These are phyloP conservation scores for Papiliotrema terrestris DNA, from an alignment of 1,284 basidiomycete species.

Conservation along the genomic window DNA sequence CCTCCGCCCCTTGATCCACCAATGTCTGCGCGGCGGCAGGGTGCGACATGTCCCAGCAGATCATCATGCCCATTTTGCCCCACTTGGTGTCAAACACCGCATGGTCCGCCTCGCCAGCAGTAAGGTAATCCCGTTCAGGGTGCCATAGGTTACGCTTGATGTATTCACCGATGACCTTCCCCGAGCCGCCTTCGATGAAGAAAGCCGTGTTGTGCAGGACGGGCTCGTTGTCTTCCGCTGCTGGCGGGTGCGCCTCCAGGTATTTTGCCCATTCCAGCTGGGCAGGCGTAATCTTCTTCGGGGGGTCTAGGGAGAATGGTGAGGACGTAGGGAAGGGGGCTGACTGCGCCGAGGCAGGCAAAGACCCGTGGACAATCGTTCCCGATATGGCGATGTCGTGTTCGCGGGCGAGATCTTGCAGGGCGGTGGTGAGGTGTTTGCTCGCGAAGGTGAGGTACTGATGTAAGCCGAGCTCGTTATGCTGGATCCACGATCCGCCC, in stretches of 20 bases:
- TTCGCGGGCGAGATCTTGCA: conserved; percentile 26
- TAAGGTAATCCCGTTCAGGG: conserved; percentile 46
- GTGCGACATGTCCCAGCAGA: conserved; percentile 50
- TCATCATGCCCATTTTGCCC: conserved; percentile 44
- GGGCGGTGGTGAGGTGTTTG: conserved; percentile 21
- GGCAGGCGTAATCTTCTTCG: conserved; percentile 9
- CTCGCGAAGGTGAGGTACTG: conserved; percentile 44
- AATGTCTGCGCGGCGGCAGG: conserved; percentile 35
- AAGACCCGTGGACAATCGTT: conserved; percentile 36
- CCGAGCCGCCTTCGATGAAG: conserved; percentile 38
- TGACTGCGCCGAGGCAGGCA: conserved; percentile 4
- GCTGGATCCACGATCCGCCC: too few species aligned
- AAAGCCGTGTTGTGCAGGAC: conserved; percentile 41
- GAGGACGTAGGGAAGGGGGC: conserved; percentile 15
- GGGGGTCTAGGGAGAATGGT: conserved; percentile 31
- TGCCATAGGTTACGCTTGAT: conserved; percentile 49
- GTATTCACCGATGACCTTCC: conserved; percentile 33
- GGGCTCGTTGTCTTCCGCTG: conserved; percentile 19
- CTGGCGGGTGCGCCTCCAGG: conserved; percentile 17
- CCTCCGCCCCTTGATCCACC: conserved; percentile 37
- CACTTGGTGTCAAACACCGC: conserved; percentile 43
- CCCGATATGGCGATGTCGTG: conserved; percentile 36
- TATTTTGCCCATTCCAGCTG: conserved; percentile 33
- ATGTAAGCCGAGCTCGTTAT: conserved; percentile 1
- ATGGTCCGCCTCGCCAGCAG: conserved; percentile 31